A percentile compares a stretch with the other conserved stretches of the same genome.
Evolutionary conservation across 1,284 basidiomycete genomes (phyloP).

Genomic region (Puccinia horiana): DNA sequence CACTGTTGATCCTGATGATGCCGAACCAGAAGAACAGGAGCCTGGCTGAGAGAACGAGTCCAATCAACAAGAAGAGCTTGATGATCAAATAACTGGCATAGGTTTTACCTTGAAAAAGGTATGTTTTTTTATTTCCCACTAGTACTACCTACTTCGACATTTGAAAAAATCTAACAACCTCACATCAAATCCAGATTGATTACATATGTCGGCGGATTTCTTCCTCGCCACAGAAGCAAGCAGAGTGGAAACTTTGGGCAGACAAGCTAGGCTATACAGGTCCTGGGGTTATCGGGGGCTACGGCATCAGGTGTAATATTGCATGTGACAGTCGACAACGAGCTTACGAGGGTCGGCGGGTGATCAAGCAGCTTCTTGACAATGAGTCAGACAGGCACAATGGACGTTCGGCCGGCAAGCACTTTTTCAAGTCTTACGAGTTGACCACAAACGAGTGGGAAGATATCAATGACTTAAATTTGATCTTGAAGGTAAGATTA

Average conservation of each 20-base stretch:
- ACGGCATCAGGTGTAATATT: neutral
- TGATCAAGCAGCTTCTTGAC: neutral
- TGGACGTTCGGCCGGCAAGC: neutral
- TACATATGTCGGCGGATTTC: neutral
- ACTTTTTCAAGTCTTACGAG: conserved; percentile 10
- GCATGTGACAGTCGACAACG: neutral
- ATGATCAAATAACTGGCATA: neutral
- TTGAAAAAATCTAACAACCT: neutral
- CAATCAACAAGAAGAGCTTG: neutral
- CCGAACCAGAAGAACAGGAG: neutral
- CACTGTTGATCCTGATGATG: neutral
- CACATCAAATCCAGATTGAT: neutral
- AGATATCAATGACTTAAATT: neutral
- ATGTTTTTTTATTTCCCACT: neutral
- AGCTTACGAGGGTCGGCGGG: neutral
- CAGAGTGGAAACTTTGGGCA: neutral
- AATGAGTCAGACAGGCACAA: neutral
- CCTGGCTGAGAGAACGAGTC: neutral
- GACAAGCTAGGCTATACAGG: neutral
- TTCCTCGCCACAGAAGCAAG: neutral
- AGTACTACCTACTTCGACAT: neutral
- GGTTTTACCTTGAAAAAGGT: conserved; percentile 5
- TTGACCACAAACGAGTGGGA: neutral
- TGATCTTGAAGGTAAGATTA: neutral
- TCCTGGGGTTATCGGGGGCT: neutral